Evolutionary conservation across 1,284 basidiomycete species (phyloP).

Genomic region (Leccinum subspadiceum): DNA sequence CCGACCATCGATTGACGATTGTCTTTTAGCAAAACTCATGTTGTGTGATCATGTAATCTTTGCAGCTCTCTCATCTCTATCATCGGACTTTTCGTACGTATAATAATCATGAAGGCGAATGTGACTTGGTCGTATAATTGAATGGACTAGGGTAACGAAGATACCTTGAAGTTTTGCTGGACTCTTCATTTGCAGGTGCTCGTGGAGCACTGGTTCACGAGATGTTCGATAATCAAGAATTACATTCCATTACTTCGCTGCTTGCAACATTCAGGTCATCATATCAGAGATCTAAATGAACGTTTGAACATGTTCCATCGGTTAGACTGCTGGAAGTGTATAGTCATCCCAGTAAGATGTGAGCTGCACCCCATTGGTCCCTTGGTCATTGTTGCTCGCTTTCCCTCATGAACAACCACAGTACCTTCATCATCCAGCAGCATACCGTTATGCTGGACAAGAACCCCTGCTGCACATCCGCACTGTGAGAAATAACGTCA

Average conservation of each 20-base stretch:
- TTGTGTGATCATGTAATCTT: slow-evolving; percentile 52
- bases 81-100: slow-evolving; percentile 25
- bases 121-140: not conserved
- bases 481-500: not conserved
- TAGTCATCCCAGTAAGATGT: not conserved
- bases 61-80: slow-evolving; percentile 10
- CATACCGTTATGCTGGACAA: too few species aligned
- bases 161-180: not conserved
- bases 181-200: not conserved
- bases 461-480: not conserved
- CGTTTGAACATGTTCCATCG: not conserved
- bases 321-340: not conserved
- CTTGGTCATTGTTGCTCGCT: not conserved
- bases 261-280: too few species aligned
- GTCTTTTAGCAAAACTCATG: slow-evolving; percentile 56
- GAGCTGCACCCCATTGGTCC: too few species aligned
- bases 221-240: not conserved
- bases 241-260: too few species aligned
- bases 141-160: not conserved
- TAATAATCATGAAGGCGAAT: slow-evolving; percentile 9
- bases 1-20: slow-evolving; percentile 7
- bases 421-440: not conserved
- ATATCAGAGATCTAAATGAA: too few species aligned
- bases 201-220: not conserved
- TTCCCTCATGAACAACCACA: not conserved